Conservation (phyloP, 345 rosid species). For the Linum lewisii region DNA sequence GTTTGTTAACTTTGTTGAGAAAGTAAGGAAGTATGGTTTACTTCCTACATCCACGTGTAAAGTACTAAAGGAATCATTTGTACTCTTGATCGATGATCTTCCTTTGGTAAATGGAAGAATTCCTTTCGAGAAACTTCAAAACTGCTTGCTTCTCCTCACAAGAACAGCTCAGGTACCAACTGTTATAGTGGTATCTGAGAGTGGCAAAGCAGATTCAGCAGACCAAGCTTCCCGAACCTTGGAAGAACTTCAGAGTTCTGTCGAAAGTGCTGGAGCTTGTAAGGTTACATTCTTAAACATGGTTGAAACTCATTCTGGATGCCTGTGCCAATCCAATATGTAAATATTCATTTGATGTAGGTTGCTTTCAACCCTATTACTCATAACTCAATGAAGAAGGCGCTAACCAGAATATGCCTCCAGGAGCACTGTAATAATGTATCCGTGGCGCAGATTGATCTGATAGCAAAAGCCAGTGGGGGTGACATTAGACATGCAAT, state of each 20-base stretch:
- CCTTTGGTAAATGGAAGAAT: constrained; percentile 59
- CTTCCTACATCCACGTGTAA: constrained; percentile 34
- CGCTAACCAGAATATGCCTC: constrained; percentile 63
- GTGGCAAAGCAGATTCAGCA: constrained; percentile 44
- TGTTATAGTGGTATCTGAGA: constrained; percentile 55
- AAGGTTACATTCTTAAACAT: constrained; percentile 50
- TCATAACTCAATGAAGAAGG: constrained; percentile 63
- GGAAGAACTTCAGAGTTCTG: constrained; percentile 60
- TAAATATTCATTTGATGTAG: constrained; percentile 32
- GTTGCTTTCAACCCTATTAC: constrained; percentile 83
- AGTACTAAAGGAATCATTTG: constrained; percentile 28
- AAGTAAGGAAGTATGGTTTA: constrained; percentile 58
- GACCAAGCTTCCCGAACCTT: constrained; percentile 34
- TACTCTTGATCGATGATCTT: constrained; percentile 86
- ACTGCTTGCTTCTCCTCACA: constrained; percentile 60
- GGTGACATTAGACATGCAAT: constrained; percentile 95
- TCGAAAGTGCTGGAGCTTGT: constrained; percentile 72
- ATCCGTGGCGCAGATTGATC: constrained; percentile 53
- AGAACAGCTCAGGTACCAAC: constrained; percentile 64
- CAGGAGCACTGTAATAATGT: constrained; percentile 45
- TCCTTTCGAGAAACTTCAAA: constrained; percentile 61
- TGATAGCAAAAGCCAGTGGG: constrained; percentile 70
- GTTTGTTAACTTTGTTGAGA: constrained; percentile 72
- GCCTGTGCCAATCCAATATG: background rate
- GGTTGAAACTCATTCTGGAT: constrained; percentile 6